Base-by-base conservation (phyloP, 2,329 filamentous ascomycete genomes). In the Ophiostoma ulmi region DNA sequence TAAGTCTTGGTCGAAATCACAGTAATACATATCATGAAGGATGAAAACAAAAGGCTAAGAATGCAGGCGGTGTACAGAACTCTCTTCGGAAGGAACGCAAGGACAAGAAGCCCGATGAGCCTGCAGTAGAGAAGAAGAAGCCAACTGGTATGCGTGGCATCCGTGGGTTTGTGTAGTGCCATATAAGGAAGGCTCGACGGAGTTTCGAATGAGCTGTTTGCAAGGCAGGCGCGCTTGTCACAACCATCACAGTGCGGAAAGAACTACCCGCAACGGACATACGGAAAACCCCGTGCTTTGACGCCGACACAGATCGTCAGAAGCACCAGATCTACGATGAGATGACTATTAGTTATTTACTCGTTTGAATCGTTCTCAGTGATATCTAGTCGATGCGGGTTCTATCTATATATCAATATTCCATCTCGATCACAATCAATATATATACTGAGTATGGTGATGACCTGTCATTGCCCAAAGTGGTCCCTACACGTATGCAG, bases 81-180 rank as follows among this genome's bases (percentile, higher is more conserved):
- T 76, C 80, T 39, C 76, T 81, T 0, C 81, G 81, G 3, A 83
- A 85, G 74, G 83, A 86, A 1, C 81, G 80, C 74, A 86, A 85
- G 72, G 83, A 84, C 44, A 83, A 84, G 44, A 84, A 83, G 73
- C 79, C 78, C 65, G 79, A 79, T 55, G 81, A 83, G 6, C 83
- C 84, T 13, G 74, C 79, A 72, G 76, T 79, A 70, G 79, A 84
- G 70, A 81, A 81, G 72, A 83, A 83, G 71, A 79, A 81, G 1
- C 66, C 70, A 2, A 71, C 75, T 11, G 79, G 78, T 10, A 77
- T 81, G 36, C 77, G 79, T 31, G 78, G 79, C 17, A 81, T 82
- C 68, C 76, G 79, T n/a, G 78, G 79, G 11, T 78, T 80, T 71
- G 74, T 78, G 66, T 79, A 73, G 76, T 10, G 10, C 22, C 17